Conservation (phyloP, 2,329 filamentous ascomycete genomes). For the Aspergillus texensis region DNA sequence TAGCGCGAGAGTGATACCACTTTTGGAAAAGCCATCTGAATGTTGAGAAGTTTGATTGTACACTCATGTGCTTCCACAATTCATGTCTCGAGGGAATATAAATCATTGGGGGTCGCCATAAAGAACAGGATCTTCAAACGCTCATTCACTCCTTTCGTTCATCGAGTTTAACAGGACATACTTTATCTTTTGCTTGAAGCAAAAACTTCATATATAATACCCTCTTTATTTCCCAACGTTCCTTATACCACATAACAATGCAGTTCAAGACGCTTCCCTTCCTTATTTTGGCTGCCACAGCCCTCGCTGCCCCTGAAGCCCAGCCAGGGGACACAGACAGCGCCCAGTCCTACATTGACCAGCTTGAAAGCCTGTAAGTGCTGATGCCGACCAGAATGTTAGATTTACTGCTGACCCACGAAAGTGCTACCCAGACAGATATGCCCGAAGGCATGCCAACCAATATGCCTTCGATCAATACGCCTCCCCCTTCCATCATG, state of each 20-base stretch:
- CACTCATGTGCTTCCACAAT: not conserved
- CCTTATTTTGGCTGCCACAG: conserved; percentile 25
- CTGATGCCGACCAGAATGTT: not conserved
- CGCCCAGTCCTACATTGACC: conserved; percentile 7
- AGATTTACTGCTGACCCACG: not conserved
- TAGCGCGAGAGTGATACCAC: not conserved
- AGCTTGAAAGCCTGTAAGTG: conserved; percentile 6
- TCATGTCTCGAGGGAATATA: not conserved
- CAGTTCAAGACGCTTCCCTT: conserved; percentile 28
- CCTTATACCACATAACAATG: conserved; percentile 18
- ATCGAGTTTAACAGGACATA: not conserved
- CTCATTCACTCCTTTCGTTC: not conserved
- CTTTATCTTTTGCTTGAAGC: not conserved
- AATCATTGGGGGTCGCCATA: not conserved
- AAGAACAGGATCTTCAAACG: not conserved
- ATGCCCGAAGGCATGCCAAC: conserved; percentile 9
- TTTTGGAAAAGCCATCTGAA: not conserved
- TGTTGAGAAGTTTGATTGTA: not conserved
- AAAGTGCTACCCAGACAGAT: conserved; percentile 1
- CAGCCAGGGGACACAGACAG: conserved; percentile 11
- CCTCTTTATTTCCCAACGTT: not conserved
- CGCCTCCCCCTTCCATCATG: conserved; percentile 26
- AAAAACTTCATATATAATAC: not conserved
- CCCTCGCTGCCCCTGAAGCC: conserved; percentile 19
- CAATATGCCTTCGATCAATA: not conserved